Conservation (phyloP, 257 asterid genomes). For the Solanum gracilifrons region DNA sequence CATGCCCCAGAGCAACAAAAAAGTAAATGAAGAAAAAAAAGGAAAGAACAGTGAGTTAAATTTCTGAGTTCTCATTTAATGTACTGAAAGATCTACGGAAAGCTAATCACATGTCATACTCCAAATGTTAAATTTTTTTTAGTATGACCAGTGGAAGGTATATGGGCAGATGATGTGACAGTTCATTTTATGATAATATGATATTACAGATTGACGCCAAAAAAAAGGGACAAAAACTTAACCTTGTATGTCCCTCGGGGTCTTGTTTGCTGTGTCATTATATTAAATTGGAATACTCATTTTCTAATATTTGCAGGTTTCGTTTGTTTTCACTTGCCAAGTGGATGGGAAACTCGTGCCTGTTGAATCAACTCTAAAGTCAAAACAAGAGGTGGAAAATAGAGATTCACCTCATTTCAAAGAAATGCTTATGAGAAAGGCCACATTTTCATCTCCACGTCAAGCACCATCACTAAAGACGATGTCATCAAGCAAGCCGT, state of each 20-base stretch:
- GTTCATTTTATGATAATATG: neutral
- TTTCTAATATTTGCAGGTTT: slow-evolving; percentile 44
- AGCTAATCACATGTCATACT: neutral
- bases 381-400: slow-evolving; percentile 18
- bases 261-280: neutral
- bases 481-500: neutral
- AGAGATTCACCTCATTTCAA: slow-evolving; percentile 16
- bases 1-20: neutral
- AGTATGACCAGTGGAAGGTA: neutral
- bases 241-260: neutral
- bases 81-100: neutral
- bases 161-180: neutral
- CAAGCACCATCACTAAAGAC: neutral
- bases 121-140: neutral
- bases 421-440: neutral
- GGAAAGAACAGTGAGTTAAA: neutral
- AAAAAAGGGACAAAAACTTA: neutral
- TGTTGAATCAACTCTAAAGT: slow-evolving; percentile 45
- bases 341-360: slow-evolving; percentile 88
- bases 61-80: neutral
- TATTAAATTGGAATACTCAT: neutral
- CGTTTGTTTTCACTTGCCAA: slow-evolving; percentile 91
- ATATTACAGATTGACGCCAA: neutral
- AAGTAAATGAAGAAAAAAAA: neutral
- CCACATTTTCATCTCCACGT: neutral